These are phyloP conservation scores for Trichoderma oligosporum DNA, from an alignment of 2,329 filamentous ascomycete genomes.

Conservation along the genomic window DNA sequence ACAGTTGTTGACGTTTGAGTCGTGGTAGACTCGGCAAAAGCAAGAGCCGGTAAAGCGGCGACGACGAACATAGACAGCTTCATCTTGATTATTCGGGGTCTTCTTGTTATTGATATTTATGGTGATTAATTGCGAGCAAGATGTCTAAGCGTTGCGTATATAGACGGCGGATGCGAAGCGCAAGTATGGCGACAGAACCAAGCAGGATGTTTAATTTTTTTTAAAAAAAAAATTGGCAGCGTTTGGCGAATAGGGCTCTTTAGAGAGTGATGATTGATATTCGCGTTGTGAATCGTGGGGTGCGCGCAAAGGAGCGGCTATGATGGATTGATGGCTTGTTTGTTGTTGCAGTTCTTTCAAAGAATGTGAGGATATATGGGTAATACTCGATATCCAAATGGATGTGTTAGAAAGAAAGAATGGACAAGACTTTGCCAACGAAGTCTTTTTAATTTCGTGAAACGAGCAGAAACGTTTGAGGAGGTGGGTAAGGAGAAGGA, in stretches of 20 bases:
- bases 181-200: neutral
- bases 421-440: conserved; percentile 21
- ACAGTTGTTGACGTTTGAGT: conserved; percentile 39
- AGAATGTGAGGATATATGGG: conserved; percentile 17
- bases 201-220: neutral
- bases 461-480: conserved; percentile 13
- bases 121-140: conserved; percentile 24
- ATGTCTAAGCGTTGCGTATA: conserved; percentile 20
- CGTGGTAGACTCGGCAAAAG: conserved; percentile 40
- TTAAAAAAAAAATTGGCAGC: neutral
- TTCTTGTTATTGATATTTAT: conserved; percentile 19
- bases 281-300: neutral
- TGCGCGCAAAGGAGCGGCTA: neutral
- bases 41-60: conserved; percentile 52
- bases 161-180: neutral
- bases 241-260: neutral
- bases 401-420: conserved; percentile 1
- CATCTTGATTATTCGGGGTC: conserved; percentile 31
- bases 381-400: conserved; percentile 15
- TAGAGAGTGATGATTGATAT: neutral
- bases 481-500: neutral
- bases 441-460: conserved; percentile 16
- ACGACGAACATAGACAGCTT: conserved; percentile 43
- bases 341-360: conserved; percentile 16
- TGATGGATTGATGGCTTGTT: neutral